phyloP scores from a whole-genome alignment of 129 eudicot genomes.

The Escallonia rubra region DNA sequence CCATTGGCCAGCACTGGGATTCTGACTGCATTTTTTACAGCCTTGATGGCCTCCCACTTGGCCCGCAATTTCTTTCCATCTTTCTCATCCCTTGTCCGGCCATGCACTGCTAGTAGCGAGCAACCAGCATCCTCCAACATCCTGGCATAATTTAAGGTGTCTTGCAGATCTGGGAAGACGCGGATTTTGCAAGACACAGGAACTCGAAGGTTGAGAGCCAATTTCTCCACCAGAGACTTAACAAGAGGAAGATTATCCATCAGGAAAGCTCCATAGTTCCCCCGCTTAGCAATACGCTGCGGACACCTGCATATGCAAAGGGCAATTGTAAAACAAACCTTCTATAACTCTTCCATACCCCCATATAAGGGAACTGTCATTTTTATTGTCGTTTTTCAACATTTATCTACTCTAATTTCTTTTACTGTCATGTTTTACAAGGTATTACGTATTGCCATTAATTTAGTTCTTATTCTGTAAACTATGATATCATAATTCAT shows the following conservation, averaged over 20 bases:
- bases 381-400: too few relatives aligned
- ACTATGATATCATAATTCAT: too few relatives aligned
- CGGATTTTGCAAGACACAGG: slow-evolving; percentile 95
- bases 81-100: slow-evolving; percentile 86
- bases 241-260: slow-evolving; percentile 91
- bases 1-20: slow-evolving; percentile 96
- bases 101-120: slow-evolving; percentile 83
- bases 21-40: slow-evolving; percentile 63
- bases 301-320: slow-evolving; percentile 61
- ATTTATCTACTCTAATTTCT: too few relatives aligned
- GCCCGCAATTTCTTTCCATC: slow-evolving; percentile 69
- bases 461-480: too few relatives aligned
- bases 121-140: slow-evolving; percentile 97
- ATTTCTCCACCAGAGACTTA: slow-evolving; percentile 70
- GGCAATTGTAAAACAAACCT: neutral
- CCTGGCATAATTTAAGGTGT: slow-evolving; percentile 72
- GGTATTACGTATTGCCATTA: too few relatives aligned
- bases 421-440: too few relatives aligned
- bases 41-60: slow-evolving; percentile 68
- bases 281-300: slow-evolving; percentile 77
- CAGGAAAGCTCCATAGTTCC: slow-evolving; percentile 91
- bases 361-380: neutral
- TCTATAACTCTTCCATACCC: neutral
- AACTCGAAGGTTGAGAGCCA: slow-evolving; percentile 58
- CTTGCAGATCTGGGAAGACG: slow-evolving; percentile 66